Evolutionary conservation across 1,284 basidiomycete species (phyloP).

Genomic region (Phellopilus nigrolimitatus): DNA sequence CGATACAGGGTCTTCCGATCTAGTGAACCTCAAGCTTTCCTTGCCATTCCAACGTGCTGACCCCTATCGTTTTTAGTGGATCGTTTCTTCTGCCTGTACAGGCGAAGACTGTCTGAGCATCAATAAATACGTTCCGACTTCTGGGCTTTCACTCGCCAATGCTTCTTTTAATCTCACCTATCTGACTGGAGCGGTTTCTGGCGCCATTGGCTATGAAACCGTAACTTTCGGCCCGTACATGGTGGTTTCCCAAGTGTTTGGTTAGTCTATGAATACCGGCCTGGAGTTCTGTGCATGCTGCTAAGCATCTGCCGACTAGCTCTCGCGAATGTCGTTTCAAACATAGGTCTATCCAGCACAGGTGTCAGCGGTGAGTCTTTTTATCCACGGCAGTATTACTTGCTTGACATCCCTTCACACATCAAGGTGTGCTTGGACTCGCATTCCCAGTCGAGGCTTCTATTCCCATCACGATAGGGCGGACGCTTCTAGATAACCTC

Average conservation of each 20-base stretch:
- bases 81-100: slow-evolving; percentile 34
- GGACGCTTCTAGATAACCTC: slow-evolving; percentile 45
- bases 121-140: slow-evolving; percentile 29
- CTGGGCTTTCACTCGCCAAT: slow-evolving; percentile 3
- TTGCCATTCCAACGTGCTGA: slow-evolving; percentile 2
- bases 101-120: slow-evolving; percentile 30
- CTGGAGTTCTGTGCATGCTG: slow-evolving; percentile 19
- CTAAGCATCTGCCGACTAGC: too few relatives aligned
- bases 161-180: slow-evolving; percentile 16
- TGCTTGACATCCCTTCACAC: not conserved
- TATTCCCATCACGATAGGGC: slow-evolving; percentile 41
- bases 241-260: slow-evolving; percentile 37
- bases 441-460: slow-evolving; percentile 45
- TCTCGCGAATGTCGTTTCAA: slow-evolving; percentile 40
- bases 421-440: slow-evolving; percentile 42
- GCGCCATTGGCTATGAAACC: slow-evolving; percentile 17
- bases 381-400: too few relatives aligned
- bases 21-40: slow-evolving; percentile 25
- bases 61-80: slow-evolving; percentile 29
- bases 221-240: slow-evolving; percentile 16
- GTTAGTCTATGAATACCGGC: slow-evolving; percentile 27
- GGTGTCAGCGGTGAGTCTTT: slow-evolving; percentile 42
- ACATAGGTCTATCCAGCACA: slow-evolving; percentile 40
- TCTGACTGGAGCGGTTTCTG: slow-evolving; percentile 16
- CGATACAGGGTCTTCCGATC: slow-evolving; percentile 54